Percentiles rank a stretch among this genome's conserved stretches.
phyloP scores from a whole-genome alignment of 768 basidiomycete species.

The Leccinum imitatum region DNA sequence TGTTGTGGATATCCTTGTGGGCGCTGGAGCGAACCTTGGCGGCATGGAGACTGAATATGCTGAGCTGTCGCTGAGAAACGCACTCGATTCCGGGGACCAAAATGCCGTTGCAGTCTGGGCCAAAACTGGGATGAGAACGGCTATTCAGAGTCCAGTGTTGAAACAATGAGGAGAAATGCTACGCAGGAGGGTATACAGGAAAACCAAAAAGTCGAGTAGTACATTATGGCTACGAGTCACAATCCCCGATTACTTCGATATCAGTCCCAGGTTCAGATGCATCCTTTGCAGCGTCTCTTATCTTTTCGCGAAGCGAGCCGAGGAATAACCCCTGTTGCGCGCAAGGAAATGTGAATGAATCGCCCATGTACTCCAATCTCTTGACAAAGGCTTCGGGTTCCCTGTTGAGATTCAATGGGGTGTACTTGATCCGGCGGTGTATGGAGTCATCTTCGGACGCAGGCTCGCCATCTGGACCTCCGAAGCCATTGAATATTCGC shows the following conservation, averaged over 20 bases:
- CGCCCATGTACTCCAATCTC: constrained; percentile 58
- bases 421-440: constrained; percentile 48
- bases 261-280: constrained; percentile 26
- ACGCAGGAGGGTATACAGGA: constrained; percentile 17
- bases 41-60: constrained; percentile 66
- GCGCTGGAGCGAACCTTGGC: constrained; percentile 73
- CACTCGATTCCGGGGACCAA: constrained; percentile 41
- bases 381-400: constrained; percentile 57
- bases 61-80: constrained; percentile 43
- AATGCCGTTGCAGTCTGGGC: constrained; percentile 51
- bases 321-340: constrained; percentile 69
- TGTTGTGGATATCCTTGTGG: constrained; percentile 62
- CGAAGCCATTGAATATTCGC: constrained; percentile 43
- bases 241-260: constrained; percentile 27
- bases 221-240: constrained; percentile 3
- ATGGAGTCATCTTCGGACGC: constrained; percentile 34
- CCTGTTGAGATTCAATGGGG: constrained; percentile 62
- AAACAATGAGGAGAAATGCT: constrained; percentile 5
- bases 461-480: constrained; percentile 31
- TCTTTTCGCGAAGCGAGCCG: constrained; percentile 54
- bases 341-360: constrained; percentile 66
- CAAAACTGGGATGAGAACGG: constrained; percentile 44
- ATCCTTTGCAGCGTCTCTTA: constrained; percentile 38
- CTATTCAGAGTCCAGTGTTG: neutral
- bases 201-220: constrained; percentile 7